These are phyloP conservation scores for Cadophora luteo-olivacea DNA, from an alignment of 2,329 filamentous ascomycete species.

Conservation along the genomic window DNA sequence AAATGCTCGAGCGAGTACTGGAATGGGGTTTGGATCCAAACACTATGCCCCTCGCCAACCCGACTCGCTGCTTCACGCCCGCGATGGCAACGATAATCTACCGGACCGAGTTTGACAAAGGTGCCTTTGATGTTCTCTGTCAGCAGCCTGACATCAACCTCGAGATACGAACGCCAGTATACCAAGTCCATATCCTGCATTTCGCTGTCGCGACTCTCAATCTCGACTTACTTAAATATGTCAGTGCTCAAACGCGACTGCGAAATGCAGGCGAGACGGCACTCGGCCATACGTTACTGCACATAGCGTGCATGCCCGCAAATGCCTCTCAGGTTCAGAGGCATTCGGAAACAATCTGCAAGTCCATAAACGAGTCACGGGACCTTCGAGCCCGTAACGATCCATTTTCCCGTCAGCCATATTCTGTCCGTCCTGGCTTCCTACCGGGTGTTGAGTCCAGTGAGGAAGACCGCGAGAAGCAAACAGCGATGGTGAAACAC, in stretches of 20 bases:
- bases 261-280: conserved; percentile 30
- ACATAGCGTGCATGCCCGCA: conserved; percentile 34
- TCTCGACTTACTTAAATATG: conserved; percentile 29
- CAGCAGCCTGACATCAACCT: conserved; percentile 27
- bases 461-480: conserved; percentile 9
- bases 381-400: conserved; percentile 31
- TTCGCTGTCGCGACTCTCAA: conserved; percentile 34
- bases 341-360: conserved; percentile 23
- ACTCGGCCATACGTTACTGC: conserved; percentile 36
- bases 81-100: conserved; percentile 33
- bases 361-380: conserved; percentile 34
- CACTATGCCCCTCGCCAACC: conserved; percentile 32
- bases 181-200: conserved; percentile 34
- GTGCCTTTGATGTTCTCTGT: conserved; percentile 29
- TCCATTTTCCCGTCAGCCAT: not conserved
- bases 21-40: conserved; percentile 33
- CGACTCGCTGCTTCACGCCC: conserved; percentile 33
- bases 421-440: not conserved
- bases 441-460: not conserved
- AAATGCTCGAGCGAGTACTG: conserved; percentile 30
- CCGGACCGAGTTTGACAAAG: conserved; percentile 22
- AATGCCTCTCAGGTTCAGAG: conserved; percentile 26
- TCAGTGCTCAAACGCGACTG: conserved; percentile 21
- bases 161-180: conserved; percentile 33
- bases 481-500: conserved; percentile 26